phyloP scores from a whole-genome alignment of 305 asterid genomes.

The Solanum hybrid region DNA sequence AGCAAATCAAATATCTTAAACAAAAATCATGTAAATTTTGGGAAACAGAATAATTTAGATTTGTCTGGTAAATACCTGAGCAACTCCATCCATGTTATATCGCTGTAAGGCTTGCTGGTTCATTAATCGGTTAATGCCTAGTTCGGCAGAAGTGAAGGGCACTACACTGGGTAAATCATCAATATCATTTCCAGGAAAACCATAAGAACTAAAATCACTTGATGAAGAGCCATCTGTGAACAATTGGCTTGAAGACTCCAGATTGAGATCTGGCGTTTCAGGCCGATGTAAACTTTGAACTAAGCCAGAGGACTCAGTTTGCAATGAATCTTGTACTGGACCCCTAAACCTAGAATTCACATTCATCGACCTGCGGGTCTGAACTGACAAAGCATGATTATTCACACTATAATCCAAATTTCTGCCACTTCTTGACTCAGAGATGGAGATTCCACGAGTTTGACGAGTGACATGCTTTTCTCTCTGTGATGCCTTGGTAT shows the following conservation, averaged over 20 bases:
- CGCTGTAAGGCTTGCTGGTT: conserved; percentile 29
- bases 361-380: conserved; percentile 32
- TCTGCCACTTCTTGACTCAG: not conserved
- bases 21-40: not conserved
- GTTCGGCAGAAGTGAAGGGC: conserved; percentile 25
- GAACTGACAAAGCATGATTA: conserved; percentile 18
- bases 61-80: conserved; percentile 46
- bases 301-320: conserved; percentile 9
- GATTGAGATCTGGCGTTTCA: conserved; percentile 18
- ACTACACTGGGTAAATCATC: conserved; percentile 19
- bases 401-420: not conserved
- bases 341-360: conserved; percentile 33
- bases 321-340: conserved; percentile 18
- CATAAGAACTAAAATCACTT: conserved; percentile 30
- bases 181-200: conserved; percentile 25
- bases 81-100: conserved; percentile 42
- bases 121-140: conserved; percentile 20
- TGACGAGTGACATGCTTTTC: conserved; percentile 7
- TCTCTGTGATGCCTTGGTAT: conserved; percentile 2
- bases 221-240: conserved; percentile 28
- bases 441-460: not conserved
- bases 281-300: conserved; percentile 19
- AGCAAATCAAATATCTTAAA: not conserved
- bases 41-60: not conserved
- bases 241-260: conserved; percentile 20